phyloP scores from a whole-genome alignment of 441 rosid genomes.

The Aquilaria agallochum region DNA sequence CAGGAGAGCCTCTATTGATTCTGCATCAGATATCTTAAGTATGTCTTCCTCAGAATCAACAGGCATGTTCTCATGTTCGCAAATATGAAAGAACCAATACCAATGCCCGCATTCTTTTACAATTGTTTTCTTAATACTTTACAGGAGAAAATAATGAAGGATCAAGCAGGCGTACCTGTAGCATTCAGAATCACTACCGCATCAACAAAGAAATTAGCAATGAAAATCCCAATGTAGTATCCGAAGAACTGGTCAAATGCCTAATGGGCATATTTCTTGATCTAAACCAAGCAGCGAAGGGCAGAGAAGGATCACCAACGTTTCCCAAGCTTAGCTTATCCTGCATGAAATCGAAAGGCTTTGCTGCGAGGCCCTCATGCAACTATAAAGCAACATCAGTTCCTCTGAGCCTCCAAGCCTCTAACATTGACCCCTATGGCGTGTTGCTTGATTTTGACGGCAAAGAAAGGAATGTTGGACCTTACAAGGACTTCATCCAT shows the following conservation, averaged over 20 bases:
- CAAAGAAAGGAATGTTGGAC: constrained; percentile 59
- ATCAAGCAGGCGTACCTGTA: constrained; percentile 38
- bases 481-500: constrained; percentile 77
- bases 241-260: constrained; percentile 70
- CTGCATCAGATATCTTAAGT: constrained; percentile 47
- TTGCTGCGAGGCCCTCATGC: constrained; percentile 33
- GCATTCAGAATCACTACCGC: constrained; percentile 27
- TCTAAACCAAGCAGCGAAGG: constrained; percentile 41
- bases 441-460: constrained; percentile 55
- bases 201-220: constrained; percentile 25
- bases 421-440: constrained; percentile 67
- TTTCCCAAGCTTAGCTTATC: constrained; percentile 60
- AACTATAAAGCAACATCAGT: constrained; percentile 37
- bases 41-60: constrained; percentile 37
- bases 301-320: constrained; percentile 34
- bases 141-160: constrained; percentile 40
- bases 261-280: constrained; percentile 64
- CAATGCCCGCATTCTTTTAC: background rate
- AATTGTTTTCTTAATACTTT: constrained; percentile 9
- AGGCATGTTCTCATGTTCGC: constrained; percentile 28
- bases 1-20: constrained; percentile 60
- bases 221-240: constrained; percentile 66
- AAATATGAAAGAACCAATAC: background rate
- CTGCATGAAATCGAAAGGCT: constrained; percentile 45
- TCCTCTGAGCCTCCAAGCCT: constrained; percentile 29